phyloP scores from a whole-genome alignment of 495 filamentous ascomycete species.

The Xylaria curta region DNA sequence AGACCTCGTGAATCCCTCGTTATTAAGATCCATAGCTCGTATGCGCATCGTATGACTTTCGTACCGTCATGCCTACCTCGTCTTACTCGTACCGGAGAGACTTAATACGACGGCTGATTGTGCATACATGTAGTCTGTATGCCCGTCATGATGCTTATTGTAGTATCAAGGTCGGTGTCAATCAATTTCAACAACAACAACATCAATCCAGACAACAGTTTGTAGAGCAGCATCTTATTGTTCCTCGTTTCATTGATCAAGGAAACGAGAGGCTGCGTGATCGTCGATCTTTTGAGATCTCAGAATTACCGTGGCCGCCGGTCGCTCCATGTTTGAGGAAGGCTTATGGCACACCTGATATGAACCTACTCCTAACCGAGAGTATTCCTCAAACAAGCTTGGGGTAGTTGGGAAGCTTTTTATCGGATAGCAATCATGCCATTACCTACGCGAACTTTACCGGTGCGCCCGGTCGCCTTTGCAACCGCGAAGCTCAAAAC shows the following conservation, averaged over 20 bases:
- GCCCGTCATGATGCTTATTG: not conserved
- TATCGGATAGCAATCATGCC: not conserved
- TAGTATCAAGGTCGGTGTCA: not conserved
- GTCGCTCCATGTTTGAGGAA: not conserved
- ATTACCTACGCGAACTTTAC: not conserved
- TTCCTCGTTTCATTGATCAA: not conserved
- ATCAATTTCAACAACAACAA: not conserved
- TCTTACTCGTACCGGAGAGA: not conserved
- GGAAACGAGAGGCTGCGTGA: not conserved
- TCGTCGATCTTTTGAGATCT: not conserved
- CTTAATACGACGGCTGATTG: not conserved
- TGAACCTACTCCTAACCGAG: not conserved
- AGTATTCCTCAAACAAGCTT: not conserved
- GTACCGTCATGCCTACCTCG: not conserved
- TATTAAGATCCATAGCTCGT: constrained; percentile 20
- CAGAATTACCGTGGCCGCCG: not conserved
- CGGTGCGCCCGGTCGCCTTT: not conserved
- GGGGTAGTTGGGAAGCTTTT: not conserved
- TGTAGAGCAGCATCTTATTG: not conserved
- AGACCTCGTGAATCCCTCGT: not conserved
- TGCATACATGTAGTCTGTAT: not conserved
- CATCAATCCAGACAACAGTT: not conserved
- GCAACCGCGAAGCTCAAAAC: not conserved
- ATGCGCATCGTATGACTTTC: constrained; percentile 4
- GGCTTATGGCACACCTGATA: not conserved